These are phyloP conservation scores for Leccinum broughii DNA, from an alignment of 768 basidiomycete species.

Conservation along the genomic window DNA sequence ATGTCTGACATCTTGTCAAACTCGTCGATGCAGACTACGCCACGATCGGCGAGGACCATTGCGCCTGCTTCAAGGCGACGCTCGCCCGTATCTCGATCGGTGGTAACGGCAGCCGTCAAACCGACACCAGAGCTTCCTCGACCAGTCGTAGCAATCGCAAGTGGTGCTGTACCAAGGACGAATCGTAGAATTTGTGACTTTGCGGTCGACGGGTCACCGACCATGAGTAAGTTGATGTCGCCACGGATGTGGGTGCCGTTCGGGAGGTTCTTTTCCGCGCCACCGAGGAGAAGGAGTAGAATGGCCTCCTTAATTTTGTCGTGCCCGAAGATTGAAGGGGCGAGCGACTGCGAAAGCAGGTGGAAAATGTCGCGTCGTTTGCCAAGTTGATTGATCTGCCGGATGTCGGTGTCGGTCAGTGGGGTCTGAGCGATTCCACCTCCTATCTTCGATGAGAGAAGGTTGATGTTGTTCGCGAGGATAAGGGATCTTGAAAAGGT, in stretches of 20 bases:
- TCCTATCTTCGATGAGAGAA: constrained; percentile 91
- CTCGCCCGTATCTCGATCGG: constrained; percentile 97
- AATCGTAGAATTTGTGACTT: constrained; percentile 97
- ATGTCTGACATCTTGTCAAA: constrained; percentile 99
- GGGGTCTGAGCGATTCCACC: constrained; percentile 93
- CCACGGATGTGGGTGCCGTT: constrained; percentile 99
- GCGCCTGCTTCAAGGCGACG: constrained; percentile 96
- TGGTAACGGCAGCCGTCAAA: constrained; percentile 97
- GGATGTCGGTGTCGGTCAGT: constrained; percentile 91
- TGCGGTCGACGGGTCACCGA: constrained; percentile 98
- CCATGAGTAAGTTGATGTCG: constrained; percentile 99
- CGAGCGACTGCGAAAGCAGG: constrained; percentile 90
- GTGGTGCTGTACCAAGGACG: constrained; percentile 91
- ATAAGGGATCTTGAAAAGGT: constrained; percentile 71
- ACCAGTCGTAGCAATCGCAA: constrained; percentile 98
- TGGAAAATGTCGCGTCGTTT: constrained; percentile 86
- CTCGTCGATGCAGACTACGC: constrained; percentile 99
- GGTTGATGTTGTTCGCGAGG: constrained; percentile 92
- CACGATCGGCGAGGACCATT: constrained; percentile 98
- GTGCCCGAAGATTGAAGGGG: constrained; percentile 96
- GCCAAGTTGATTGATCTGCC: constrained; percentile 90
- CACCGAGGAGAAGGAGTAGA: constrained; percentile 89
- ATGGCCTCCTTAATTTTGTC: constrained; percentile 95
- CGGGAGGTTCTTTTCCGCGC: constrained; percentile 95
- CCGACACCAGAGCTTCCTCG: constrained; percentile 98